Base-by-base conservation (phyloP, 768 basidiomycete species). In the Lentinula lateritia region DNA sequence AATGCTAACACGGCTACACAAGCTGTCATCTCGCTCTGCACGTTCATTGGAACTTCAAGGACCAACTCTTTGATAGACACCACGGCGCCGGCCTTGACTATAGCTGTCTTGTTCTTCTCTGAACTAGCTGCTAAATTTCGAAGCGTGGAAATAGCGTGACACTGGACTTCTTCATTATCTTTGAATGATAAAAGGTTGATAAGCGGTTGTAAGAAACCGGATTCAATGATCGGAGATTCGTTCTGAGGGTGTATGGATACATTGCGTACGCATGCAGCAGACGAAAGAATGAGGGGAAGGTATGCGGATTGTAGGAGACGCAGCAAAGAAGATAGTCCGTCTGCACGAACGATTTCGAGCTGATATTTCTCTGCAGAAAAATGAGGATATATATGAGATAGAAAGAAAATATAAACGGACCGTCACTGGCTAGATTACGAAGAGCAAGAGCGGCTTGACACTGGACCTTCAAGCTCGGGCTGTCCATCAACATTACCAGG, bases 11-110 rank as follows among this genome's bases (percentile, higher is more conserved):
- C 97, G 16, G 97, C 97, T 48, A 98, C 90, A 67, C 96, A 98
- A 6, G 97, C 97, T 46, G 97, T 99, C 97, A 99, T 99, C 76
- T 98, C 97, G 69, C 94, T 96, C 76, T 99, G 97, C 10, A 99
- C 97, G 64, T 90, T 91, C 78, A 97, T 86, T 3, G 97, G 95
- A 1, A 98, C 96, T 68, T 90, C 90, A 12, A 99, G 78, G 2
- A 99, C 95, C 16, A 99, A 80, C 69, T 98, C 94, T 76, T 97
- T 97, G 76, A 99, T 99, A 48, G 92, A 88, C 70, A 94, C 92
- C 3, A 98, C 89, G 16, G 97, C 97, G 4, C 97, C 97, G 5
- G 97, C 96, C 72, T 97, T 92, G 57, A 99, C 95, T 61, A 99
- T 98, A 7, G 95, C 94, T 42, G 91, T 84, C 79, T 98, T 99